phyloP scores from a whole-genome alignment of 495 filamentous ascomycete genomes.

The Cercophora samala region DNA sequence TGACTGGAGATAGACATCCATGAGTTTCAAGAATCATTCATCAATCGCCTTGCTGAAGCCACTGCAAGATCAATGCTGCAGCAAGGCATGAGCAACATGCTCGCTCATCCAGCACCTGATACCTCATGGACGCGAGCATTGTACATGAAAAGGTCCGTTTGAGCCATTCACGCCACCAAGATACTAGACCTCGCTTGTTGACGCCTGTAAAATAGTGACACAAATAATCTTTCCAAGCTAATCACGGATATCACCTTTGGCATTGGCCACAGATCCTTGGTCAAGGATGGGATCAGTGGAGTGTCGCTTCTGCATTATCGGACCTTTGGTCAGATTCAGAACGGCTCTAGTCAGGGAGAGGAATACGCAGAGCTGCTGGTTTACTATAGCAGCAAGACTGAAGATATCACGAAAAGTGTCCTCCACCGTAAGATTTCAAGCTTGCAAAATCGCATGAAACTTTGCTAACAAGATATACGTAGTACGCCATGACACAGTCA shows the following conservation, averaged over 20 bases:
- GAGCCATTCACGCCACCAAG: neutral
- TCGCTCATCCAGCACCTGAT: slow-evolving; percentile 13
- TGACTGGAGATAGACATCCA: slow-evolving; percentile 1
- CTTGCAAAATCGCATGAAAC: neutral
- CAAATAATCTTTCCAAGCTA: slow-evolving; percentile 3
- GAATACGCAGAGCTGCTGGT: slow-evolving; percentile 12
- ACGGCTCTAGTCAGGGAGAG: neutral
- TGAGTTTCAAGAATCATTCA: slow-evolving; percentile 11
- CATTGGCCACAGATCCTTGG: slow-evolving; percentile 3
- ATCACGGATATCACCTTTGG: slow-evolving; percentile 8
- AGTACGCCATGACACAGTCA: neutral
- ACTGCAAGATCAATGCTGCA: slow-evolving; percentile 2
- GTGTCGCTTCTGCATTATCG: slow-evolving; percentile 11
- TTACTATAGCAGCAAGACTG: neutral
- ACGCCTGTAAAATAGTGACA: slow-evolving; percentile 3
- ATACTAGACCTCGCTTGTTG: neutral
- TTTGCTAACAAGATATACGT: neutral
- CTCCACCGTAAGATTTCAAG: slow-evolving; percentile 2
- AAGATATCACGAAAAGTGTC: slow-evolving; percentile 6
- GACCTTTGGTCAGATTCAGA: neutral
- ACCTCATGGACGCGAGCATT: slow-evolving; percentile 1
- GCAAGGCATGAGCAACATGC: slow-evolving; percentile 15
- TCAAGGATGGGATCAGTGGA: neutral
- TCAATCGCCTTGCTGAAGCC: slow-evolving; percentile 3
- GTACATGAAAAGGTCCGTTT: slow-evolving; percentile 12